Conservation (phyloP, 768 basidiomycete genomes). For the Lactarius sanguifluus region DNA sequence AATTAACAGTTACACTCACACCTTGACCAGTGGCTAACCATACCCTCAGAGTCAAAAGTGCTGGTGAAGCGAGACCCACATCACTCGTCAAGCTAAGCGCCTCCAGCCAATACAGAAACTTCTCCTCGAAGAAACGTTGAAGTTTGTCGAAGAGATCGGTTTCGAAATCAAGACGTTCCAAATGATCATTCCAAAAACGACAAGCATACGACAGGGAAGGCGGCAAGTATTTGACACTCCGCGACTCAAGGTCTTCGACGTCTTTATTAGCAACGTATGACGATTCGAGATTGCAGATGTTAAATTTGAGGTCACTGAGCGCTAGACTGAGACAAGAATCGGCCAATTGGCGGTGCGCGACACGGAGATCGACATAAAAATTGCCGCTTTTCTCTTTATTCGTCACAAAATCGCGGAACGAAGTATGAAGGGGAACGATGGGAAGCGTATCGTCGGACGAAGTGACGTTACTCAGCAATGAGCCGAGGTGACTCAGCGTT, state of each 20-base stretch:
- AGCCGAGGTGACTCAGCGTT: background rate
- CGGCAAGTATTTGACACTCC: background rate
- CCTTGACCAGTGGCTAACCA: background rate
- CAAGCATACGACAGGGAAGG: slow-evolving; percentile 1
- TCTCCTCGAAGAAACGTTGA: background rate
- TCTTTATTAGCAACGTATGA: background rate
- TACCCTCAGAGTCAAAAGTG: background rate
- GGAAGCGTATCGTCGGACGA: background rate
- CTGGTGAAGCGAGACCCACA: background rate
- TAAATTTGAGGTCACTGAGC: background rate
- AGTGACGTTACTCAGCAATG: slow-evolving; percentile 7
- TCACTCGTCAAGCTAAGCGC: background rate
- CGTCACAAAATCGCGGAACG: slow-evolving; percentile 1
- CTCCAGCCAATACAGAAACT: background rate
- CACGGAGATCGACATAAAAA: background rate
- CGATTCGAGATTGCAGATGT: slow-evolving; percentile 7
- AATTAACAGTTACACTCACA: background rate
- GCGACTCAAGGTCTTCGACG: background rate
- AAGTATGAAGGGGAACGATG: background rate
- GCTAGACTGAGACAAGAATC: background rate
- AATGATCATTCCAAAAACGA: slow-evolving; percentile 5
- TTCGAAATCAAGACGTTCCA: background rate
- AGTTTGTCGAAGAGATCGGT: background rate
- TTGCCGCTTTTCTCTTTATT: background rate
- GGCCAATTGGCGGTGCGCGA: background rate